Percentiles rank a stretch among this genome's conserved stretches.
Conservation (phyloP, 1,139 yeast species). For the Diutina rugosa region DNA sequence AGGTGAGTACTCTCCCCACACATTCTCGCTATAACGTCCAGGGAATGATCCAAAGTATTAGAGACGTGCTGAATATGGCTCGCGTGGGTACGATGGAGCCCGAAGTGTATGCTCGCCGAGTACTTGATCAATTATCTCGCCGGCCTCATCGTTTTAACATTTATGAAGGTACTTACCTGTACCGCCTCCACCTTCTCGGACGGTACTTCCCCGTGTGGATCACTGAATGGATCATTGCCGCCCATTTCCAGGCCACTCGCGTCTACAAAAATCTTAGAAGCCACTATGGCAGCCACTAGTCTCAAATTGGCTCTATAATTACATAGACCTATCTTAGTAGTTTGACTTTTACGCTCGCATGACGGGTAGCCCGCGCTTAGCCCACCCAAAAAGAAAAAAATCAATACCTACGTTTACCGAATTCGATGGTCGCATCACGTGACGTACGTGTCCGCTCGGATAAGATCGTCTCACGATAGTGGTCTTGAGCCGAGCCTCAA, state of each 20-base stretch:
- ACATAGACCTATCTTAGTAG: not conserved
- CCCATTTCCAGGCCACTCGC: not conserved
- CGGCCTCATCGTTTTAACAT: slow-evolving; percentile 16
- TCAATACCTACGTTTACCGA: too few relatives aligned
- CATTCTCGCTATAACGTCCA: slow-evolving; percentile 16
- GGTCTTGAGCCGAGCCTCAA: not conserved
- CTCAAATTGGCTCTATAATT: not conserved
- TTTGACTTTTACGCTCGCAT: not conserved
- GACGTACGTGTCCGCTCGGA: not conserved
- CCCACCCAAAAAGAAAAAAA: not conserved
- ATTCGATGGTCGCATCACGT: not conserved
- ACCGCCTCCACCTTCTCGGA: slow-evolving; percentile 12
- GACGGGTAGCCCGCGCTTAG: not conserved
- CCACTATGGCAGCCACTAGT: not conserved
- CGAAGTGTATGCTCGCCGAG: slow-evolving; percentile 19
- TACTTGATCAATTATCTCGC: slow-evolving; percentile 12
- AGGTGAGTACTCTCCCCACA: not conserved
- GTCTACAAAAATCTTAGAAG: not conserved
- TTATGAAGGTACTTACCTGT: slow-evolving; percentile 16
- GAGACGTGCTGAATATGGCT: slow-evolving; percentile 14
- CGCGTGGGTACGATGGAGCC: slow-evolving; percentile 9
- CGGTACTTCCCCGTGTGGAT: slow-evolving; percentile 15
- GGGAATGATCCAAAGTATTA: slow-evolving; percentile 16
- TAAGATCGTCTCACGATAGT: not conserved
- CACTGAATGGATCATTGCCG: not conserved